Evolutionary conservation across 2,329 filamentous ascomycete species (phyloP), one percentile per base, ranked within the genome.

Genomic region (Kalmusia sp.): DNA sequence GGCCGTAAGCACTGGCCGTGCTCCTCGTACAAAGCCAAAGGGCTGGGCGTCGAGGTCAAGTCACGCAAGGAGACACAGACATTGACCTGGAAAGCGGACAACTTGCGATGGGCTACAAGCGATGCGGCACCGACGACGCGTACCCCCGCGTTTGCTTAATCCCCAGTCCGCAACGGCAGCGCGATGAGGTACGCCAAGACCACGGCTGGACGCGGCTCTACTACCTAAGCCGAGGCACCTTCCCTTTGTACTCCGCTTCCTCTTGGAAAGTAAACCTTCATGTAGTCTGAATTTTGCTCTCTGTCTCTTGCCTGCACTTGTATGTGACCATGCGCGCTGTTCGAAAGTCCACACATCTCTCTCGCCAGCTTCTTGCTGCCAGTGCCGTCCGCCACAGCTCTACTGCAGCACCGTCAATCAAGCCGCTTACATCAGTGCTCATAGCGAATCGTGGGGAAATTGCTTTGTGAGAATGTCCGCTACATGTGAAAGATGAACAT

Each of bases 381-480:
- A 71, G 69, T 61, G 61, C 61, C 51, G 45, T 58, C 39, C 67
- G 71, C 52, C 63, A 63, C 48, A 72, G 60, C 66, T 72, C 71
- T 14, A 67, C 70, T 25, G 54, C 54, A 45, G 51, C 68, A 39
- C 58, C 66, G 17, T 51, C 64, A 15, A 49, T 58, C 45, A 80
- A 74, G 48, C 65, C 80, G n/a, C 66, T 84, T 46, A 87, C 86
- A 50, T 96, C 92, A 7, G 90, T 98, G 35, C 83, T 99, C 21
- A 98, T 99, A 71, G 95, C 95, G 49, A 99, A 99, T 74, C 88
- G 95, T 64, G 95, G 95, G 65, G 95, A 99, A 77, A 99, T 99
- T 65, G 95, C 95, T 44, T 82, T 99, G 72, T 84, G 72, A 59
- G 78, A 24, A 21, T 8, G 4, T 30, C n/a, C 28, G 27, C 33